Base-by-base conservation (phyloP, 139 green algal genomes). In the Tetratostichococcus sp. region DNA sequence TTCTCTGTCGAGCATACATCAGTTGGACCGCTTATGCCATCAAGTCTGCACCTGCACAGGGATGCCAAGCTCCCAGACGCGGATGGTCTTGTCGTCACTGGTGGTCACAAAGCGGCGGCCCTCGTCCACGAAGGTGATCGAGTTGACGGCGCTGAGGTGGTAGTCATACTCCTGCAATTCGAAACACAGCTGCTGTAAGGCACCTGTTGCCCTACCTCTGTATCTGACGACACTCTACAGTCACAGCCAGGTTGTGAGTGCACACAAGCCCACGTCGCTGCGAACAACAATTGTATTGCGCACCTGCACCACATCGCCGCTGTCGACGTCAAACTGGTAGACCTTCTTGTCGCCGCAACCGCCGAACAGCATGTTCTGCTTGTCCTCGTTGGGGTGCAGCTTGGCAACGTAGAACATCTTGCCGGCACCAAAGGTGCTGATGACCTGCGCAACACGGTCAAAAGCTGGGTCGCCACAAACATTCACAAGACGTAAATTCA, bases 1-100 rank as follows among this genome's bases (percentile, higher is more conserved):
- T n/a, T n/a, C n/a, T n/a, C n/a, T n/a, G n/a, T n/a, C n/a, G n/a
- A n/a, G n/a, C n/a, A n/a, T n/a, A n/a, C n/a, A n/a, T n/a, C n/a
- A n/a, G n/a, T n/a, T n/a, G n/a, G n/a, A n/a, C n/a, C n/a, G n/a
- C n/a, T n/a, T n/a, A n/a, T n/a, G n/a, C n/a, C n/a, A n/a, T n/a
- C n/a, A n/a, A n/a, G n/a, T n/a, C n/a, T n/a, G n/a, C n/a, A 82
- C 75, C 77, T 87, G 84, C 71, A 98, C 94, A 28, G 95, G 95
- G 43, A 98, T 97, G 72, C 94, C 95, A 79, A 96, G 97, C 84
- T 99, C 96, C 96, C 96, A 99, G 69, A 98, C 92, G 43, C 96
- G 86, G 70, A 99, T 90, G 59, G 89, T 95, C 86, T 99, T 99
- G 92, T 99, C 96, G 79, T 99, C 91, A 33, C 80, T 91, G 17